Conservation (phyloP, 192 early-diverging fungal species). For the Coemansia sp. region DNA sequence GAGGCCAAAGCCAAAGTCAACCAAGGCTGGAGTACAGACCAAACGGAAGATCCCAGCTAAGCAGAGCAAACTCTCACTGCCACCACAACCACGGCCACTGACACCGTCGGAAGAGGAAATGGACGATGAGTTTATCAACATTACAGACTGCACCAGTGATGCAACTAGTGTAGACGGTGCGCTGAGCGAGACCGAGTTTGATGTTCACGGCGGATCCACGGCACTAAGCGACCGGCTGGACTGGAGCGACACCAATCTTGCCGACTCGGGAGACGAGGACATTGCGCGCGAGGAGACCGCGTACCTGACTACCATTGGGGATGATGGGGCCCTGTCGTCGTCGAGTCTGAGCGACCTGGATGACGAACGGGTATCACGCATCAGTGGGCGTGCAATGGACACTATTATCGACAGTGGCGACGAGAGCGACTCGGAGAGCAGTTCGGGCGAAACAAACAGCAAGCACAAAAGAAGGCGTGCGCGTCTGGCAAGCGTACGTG, state of each 20-base stretch:
- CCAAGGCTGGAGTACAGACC: background rate
- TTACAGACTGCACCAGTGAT: slow-evolving; percentile 52
- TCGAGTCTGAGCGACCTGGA: slow-evolving; percentile 52
- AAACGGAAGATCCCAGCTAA: background rate
- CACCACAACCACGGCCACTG: background rate
- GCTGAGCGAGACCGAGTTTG: slow-evolving; percentile 49
- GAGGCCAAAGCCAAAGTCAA: background rate
- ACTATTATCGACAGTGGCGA: slow-evolving; percentile 37
- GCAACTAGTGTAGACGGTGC: slow-evolving; percentile 12
- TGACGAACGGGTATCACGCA: slow-evolving; percentile 23
- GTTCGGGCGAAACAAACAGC: slow-evolving; percentile 1
- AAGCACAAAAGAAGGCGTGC: background rate
- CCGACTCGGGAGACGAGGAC: slow-evolving; percentile 31
- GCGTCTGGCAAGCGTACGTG: background rate
- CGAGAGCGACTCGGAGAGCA: slow-evolving; percentile 44
- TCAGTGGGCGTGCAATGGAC: slow-evolving; percentile 8
- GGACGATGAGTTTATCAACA: slow-evolving; percentile 53
- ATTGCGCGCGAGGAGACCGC: slow-evolving; percentile 41
- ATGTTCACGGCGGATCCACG: slow-evolving; percentile 14
- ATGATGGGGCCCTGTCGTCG: slow-evolving; percentile 31
- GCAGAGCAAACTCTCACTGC: background rate
- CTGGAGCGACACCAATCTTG: slow-evolving; percentile 34
- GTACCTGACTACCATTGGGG: slow-evolving; percentile 29
- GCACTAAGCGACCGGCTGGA: background rate
- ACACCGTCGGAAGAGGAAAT: background rate